A percentile compares a stretch with the other conserved stretches of the same genome.
phyloP scores from a whole-genome alignment of 202 grass and related monocot species.

The Zizania palustris region DNA sequence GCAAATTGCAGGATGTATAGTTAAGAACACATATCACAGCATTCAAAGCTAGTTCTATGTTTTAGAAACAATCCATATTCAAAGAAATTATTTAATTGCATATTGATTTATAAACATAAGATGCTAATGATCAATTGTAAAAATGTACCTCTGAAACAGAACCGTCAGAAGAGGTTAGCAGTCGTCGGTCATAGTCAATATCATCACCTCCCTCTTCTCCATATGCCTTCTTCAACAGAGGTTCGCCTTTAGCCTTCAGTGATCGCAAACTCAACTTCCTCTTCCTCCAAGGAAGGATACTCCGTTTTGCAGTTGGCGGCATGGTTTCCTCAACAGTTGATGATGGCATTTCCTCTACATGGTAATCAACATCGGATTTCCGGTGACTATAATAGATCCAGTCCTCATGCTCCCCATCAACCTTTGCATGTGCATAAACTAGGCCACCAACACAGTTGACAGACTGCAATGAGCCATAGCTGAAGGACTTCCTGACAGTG shows the following conservation, averaged over 20 bases:
- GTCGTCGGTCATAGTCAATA: constrained; percentile 83
- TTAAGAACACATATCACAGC: constrained; percentile 20
- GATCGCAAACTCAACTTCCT: constrained; percentile 80
- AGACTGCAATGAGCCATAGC: constrained; percentile 85
- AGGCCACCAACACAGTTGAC: constrained; percentile 57
- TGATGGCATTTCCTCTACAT: constrained; percentile 45
- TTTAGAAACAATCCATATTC: constrained; percentile 18
- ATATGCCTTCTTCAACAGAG: constrained; percentile 87
- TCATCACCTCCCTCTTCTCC: constrained; percentile 96
- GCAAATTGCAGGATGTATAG: constrained; percentile 44
- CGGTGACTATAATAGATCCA: constrained; percentile 87
- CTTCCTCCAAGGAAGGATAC: constrained; percentile 96
- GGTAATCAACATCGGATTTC: constrained; percentile 66
- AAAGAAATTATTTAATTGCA: constrained; percentile 2
- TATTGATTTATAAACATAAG: constrained; percentile 12
- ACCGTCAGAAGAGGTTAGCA: constrained; percentile 68
- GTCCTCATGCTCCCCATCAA: constrained; percentile 67
- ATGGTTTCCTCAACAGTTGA: constrained; percentile 50
- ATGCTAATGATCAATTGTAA: constrained; percentile 16
- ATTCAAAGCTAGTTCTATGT: constrained; percentile 18
- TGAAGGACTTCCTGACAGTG: constrained; percentile 87
- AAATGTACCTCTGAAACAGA: constrained; percentile 66
- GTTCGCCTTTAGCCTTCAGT: constrained; percentile 86
- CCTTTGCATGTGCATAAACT: constrained; percentile 56
- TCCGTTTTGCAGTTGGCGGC: constrained; percentile 58